Evolutionary conservation across 176 grass and related monocot genomes (phyloP).

Genomic region (Ensete ventricosum): DNA sequence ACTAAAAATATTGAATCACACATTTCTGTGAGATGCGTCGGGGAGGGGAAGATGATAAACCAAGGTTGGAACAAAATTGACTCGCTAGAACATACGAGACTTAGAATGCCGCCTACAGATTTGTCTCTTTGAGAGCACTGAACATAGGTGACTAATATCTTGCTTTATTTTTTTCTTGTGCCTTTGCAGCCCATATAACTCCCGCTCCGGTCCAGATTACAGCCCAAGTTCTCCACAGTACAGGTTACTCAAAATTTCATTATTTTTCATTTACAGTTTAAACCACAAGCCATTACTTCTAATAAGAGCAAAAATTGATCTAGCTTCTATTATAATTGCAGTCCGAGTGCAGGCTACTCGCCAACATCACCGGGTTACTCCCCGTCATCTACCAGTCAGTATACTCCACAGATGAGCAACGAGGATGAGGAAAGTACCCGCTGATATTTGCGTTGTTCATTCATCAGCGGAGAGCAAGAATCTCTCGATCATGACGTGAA

Average conservation of each 20-base stretch:
- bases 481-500: neutral
- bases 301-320: slow-evolving; percentile 5
- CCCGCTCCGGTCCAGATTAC: slow-evolving; percentile 64
- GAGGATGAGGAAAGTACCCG: slow-evolving; percentile 34
- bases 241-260: slow-evolving; percentile 32
- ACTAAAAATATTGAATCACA: too few relatives aligned
- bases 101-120: too few relatives aligned
- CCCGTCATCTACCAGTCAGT: slow-evolving; percentile 33
- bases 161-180: too few relatives aligned
- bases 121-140: too few relatives aligned
- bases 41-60: too few relatives aligned
- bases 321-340: slow-evolving; percentile 18
- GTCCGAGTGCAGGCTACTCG: slow-evolving; percentile 87
- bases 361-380: slow-evolving; percentile 83
- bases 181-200: slow-evolving; percentile 50
- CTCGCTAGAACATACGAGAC: too few relatives aligned
- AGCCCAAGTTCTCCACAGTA: slow-evolving; percentile 88
- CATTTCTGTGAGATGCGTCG: too few relatives aligned
- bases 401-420: slow-evolving; percentile 3
- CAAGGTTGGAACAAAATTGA: too few relatives aligned
- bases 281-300: neutral
- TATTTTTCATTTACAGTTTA: neutral
- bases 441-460: slow-evolving; percentile 1
- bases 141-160: too few relatives aligned
- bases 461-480: neutral